Evolutionary conservation across 805 yeast species (phyloP).

Genomic region (Metschnikowia matae): DNA sequence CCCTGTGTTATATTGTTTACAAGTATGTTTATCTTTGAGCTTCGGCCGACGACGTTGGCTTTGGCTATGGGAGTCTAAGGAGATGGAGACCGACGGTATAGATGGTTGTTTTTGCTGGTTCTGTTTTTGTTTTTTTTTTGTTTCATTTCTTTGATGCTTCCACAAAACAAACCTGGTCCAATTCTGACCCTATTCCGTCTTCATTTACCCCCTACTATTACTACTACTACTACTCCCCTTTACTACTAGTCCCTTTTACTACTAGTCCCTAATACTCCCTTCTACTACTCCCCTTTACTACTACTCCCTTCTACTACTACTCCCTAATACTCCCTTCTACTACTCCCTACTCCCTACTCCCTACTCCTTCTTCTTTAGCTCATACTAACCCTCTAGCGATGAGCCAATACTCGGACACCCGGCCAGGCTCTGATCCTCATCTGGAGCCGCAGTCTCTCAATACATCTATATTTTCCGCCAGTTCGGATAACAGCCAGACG

Average conservation of each 20-base stretch:
- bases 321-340: too few species aligned
- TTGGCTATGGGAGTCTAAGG: neutral
- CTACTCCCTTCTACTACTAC: neutral
- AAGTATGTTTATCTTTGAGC: constrained; percentile 1
- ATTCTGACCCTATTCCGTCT: neutral
- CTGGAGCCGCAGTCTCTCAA: constrained; percentile 6
- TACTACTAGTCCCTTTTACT: neutral
- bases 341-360: too few species aligned
- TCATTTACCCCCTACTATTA: too few species aligned
- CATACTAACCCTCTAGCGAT: constrained; percentile 6
- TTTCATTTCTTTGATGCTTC: too few species aligned
- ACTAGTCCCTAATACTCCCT: too few species aligned
- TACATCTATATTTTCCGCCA: constrained; percentile 1
- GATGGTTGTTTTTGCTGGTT: too few species aligned
- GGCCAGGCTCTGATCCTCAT: constrained; percentile 8
- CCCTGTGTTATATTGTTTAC: constrained; percentile 5
- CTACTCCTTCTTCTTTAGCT: neutral
- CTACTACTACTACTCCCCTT: too few species aligned
- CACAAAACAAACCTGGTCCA: neutral
- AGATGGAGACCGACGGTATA: too few species aligned
- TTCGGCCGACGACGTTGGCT: neutral
- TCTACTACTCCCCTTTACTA: too few species aligned
- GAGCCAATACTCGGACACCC: constrained; percentile 12
- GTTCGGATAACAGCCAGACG: constrained; percentile 4
- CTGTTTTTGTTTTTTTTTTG: too few species aligned